Evolutionary conservation across 441 rosid species (phyloP), one percentile per base, ranked within the genome.

Genomic region (Viola pubescens): DNA sequence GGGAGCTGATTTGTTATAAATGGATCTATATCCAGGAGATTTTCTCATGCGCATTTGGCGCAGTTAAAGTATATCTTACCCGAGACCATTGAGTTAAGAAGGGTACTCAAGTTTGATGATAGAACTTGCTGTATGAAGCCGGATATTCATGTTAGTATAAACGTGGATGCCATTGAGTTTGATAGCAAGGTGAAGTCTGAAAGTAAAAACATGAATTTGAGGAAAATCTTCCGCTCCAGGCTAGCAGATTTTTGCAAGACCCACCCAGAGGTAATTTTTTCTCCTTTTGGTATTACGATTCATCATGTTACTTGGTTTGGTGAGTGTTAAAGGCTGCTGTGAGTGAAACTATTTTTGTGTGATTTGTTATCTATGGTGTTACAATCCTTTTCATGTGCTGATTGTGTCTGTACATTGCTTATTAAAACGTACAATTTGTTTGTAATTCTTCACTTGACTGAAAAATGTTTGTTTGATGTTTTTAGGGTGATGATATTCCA

Each of bases 401-500:
- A 2, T 26, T 26, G 34, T 26, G 3, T 2, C 34, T 26, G 34
- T 26, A 26, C 2, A 26, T 26, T 26, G 34, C 3, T 26, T 26
- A 26, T 26, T 2, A 26, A 26, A 26, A 1, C 3, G 34, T 26
- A 26, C 34, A 26, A 26, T 26, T 26, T 26, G 3, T 26, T 59
- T 59, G 9, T 45, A 37, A 37, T 60, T 8, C 16, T 54, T 14
- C n/a, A 49, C 6, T 40, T 42, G 56, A 9, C 56, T 59, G 54
- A 73, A 34, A 6, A 9, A 19, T 41, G n/a, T 4, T 49, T 72
- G 26, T 50, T 41, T 12, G 59, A 8, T 57, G 63, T 37, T 14
- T 76, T 68, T 77, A 94, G 98, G 87, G 76, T 60, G 89, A 75
- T 64, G 94, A 85, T 53, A 68, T 94, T 73, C 97, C 97, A 2